A percentile compares a stretch with the other conserved stretches of the same genome.
Evolutionary conservation across 1,284 basidiomycete genomes (phyloP).

Genomic region (Boletus coffeatus): DNA sequence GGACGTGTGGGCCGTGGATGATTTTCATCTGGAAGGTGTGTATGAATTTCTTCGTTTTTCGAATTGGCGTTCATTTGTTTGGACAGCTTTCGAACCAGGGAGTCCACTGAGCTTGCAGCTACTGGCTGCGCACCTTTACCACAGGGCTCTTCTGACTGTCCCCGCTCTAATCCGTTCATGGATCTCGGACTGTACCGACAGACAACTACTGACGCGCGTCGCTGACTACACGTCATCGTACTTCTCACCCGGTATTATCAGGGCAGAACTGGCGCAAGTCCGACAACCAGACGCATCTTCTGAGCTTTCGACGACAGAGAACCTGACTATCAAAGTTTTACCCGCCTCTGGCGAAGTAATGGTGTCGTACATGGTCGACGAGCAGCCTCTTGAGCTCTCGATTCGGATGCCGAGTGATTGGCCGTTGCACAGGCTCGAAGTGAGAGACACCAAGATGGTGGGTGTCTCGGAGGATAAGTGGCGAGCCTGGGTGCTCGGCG

Average conservation of each 20-base stretch:
- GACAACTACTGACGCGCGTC: constrained; percentile 76
- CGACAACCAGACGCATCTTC: constrained; percentile 59
- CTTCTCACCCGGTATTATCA: constrained; percentile 90
- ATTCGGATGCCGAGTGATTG: constrained; percentile 87
- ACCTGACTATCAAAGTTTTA: constrained; percentile 74
- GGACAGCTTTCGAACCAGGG: constrained; percentile 58
- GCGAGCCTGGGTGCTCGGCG: constrained; percentile 91
- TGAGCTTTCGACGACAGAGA: constrained; percentile 71
- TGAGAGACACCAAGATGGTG: constrained; percentile 80
- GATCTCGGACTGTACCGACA: constrained; percentile 86
- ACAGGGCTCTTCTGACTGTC: constrained; percentile 75
- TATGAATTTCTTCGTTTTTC: constrained; percentile 4
- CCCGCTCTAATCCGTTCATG: constrained; percentile 83
- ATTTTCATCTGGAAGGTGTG: constrained; percentile 80
- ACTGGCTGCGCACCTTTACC: constrained; percentile 86
- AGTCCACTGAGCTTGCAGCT: constrained; percentile 55
- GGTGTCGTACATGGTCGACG: constrained; percentile 86
- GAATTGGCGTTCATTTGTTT: not conserved
- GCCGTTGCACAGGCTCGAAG: constrained; percentile 86
- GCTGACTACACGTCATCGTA: constrained; percentile 78
- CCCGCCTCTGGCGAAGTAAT: constrained; percentile 69
- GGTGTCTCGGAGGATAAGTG: constrained; percentile 90
- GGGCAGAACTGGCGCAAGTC: constrained; percentile 75
- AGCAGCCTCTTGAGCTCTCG: constrained; percentile 90
- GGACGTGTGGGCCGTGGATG: constrained; percentile 80